phyloP scores from a whole-genome alignment of 352 stramenopile genomes.

The Phytophthora cactorum region DNA sequence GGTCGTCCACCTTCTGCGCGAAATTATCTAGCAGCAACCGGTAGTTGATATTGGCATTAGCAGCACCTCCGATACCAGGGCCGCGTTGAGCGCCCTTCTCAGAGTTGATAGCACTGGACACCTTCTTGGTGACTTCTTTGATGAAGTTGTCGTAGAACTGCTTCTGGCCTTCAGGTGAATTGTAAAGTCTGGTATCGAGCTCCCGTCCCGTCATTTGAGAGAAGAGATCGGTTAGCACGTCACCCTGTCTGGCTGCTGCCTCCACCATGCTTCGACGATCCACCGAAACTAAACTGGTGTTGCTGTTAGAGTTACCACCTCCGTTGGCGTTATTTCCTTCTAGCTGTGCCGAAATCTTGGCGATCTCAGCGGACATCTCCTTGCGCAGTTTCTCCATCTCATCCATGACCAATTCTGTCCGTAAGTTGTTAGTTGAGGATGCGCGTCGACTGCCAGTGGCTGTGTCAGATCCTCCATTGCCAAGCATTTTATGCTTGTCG shows the following conservation, averaged over 20 bases:
- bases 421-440: conserved; percentile 31
- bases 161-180: conserved; percentile 49
- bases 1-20: conserved; percentile 73
- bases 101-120: conserved; percentile 57
- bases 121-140: conserved; percentile 83
- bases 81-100: conserved; percentile 43
- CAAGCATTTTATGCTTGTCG: conserved; percentile 13
- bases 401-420: conserved; percentile 40
- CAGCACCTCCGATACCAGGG: conserved; percentile 37
- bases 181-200: conserved; percentile 54
- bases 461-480: background rate
- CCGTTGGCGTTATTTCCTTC: conserved; percentile 19
- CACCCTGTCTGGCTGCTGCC: conserved; percentile 38
- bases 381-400: conserved; percentile 58
- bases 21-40: conserved; percentile 76
- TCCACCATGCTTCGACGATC: conserved; percentile 27
- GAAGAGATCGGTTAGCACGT: conserved; percentile 62
- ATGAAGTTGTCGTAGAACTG: conserved; percentile 79
- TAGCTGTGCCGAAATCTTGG: conserved; percentile 43
- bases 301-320: conserved; percentile 19
- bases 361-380: conserved; percentile 60
- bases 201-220: conserved; percentile 64
- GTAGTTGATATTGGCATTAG: conserved; percentile 69
- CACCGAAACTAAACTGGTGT: conserved; percentile 27
- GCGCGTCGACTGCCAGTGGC: conserved; percentile 6